phyloP scores from a whole-genome alignment of 176 grass and related monocot species.

The Aegilops bicornis region DNA sequence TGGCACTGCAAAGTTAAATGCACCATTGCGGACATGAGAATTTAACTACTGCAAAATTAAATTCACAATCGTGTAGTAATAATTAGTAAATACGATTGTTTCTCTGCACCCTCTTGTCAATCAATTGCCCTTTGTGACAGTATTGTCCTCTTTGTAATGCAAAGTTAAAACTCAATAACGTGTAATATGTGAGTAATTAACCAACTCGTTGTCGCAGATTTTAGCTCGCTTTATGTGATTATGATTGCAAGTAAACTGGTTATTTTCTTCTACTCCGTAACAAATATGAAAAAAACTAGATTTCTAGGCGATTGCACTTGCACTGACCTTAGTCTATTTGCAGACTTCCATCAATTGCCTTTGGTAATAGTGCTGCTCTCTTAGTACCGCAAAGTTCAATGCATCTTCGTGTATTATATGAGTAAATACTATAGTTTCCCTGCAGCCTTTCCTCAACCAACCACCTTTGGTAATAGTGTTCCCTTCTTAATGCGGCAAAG shows the following conservation, averaged over 20 bases:
- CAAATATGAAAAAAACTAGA: not conserved
- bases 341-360: not conserved
- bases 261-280: not conserved
- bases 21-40: too few relatives aligned
- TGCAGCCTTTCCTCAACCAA: not conserved
- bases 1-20: too few relatives aligned
- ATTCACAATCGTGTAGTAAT: not conserved
- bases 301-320: not conserved
- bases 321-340: not conserved
- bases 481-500: not conserved
- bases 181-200: not conserved
- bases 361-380: not conserved
- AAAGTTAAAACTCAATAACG: not conserved
- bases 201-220: not conserved
- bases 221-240: not conserved
- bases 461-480: not conserved
- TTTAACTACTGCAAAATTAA: too few relatives aligned
- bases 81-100: not conserved
- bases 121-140: not conserved
- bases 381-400: not conserved
- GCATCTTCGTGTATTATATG: not conserved
- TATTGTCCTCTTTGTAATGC: not conserved
- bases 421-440: not conserved
- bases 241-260: not conserved
- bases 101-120: not conserved